Percentiles rank a stretch among this genome's conserved stretches.
Conservation (phyloP, 345 rosid genomes). For the Rhodomyrtus tomentosa region DNA sequence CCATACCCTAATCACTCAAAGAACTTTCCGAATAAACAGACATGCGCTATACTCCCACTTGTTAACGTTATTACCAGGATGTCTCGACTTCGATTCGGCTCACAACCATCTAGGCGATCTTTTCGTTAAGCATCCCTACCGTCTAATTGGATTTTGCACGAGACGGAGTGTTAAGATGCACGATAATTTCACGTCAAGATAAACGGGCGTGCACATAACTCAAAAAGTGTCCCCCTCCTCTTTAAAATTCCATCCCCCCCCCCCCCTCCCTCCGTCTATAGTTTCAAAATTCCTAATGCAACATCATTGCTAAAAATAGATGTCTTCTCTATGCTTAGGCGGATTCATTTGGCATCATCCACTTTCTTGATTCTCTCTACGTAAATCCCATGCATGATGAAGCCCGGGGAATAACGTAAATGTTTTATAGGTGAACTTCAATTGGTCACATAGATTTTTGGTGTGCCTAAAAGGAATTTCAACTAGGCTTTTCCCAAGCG, state of each 20-base stretch:
- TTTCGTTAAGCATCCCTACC: neutral
- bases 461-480: neutral
- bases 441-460: too few relatives aligned
- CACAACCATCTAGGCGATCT: neutral
- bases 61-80: neutral
- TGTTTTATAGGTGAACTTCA: neutral
- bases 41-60: neutral
- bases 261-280: neutral
- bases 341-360: too few relatives aligned
- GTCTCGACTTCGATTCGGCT: neutral
- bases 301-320: neutral
- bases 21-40: neutral
- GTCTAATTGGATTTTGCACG: neutral
- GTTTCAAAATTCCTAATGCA: neutral
- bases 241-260: too few relatives aligned
- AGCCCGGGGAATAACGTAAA: neutral
- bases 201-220: neutral
- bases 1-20: neutral
- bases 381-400: too few relatives aligned
- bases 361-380: too few relatives aligned
- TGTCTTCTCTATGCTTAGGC: too few relatives aligned
- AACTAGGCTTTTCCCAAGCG: neutral
- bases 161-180: neutral
- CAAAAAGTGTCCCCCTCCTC: neutral
- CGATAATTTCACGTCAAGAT: too few relatives aligned